Evolutionary conservation across 1,139 yeast genomes (phyloP).

Genomic region (Zygosaccharomyces sapae): DNA sequence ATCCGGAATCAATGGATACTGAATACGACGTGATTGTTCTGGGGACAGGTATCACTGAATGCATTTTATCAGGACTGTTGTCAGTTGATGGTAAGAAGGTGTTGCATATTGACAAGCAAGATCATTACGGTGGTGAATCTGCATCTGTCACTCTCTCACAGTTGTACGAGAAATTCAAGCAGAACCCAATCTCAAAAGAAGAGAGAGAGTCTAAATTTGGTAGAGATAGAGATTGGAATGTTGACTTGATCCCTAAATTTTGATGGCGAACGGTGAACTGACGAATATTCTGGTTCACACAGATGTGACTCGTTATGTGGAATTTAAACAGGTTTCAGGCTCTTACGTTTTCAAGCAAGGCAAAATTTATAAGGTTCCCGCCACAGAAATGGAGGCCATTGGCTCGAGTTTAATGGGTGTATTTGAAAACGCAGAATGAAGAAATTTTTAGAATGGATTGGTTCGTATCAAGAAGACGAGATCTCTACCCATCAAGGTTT

Average conservation of each 20-base stretch:
- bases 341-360: constrained; percentile 88
- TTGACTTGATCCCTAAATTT: constrained; percentile 94
- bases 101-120: constrained; percentile 92
- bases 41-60: constrained; percentile 90
- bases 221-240: constrained; percentile 96
- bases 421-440: constrained; percentile 93
- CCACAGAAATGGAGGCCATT: constrained; percentile 87
- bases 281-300: constrained; percentile 94
- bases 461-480: constrained; percentile 75
- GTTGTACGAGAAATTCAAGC: constrained; percentile 67
- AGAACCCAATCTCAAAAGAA: constrained; percentile 65
- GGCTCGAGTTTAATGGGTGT: constrained; percentile 91
- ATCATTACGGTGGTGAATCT: constrained; percentile 83
- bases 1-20: constrained; percentile 67
- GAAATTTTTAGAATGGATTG: constrained; percentile 82
- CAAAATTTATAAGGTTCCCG: constrained; percentile 89
- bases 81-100: constrained; percentile 98
- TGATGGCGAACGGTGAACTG: constrained; percentile 97
- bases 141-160: constrained; percentile 51
- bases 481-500: constrained; percentile 79
- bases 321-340: constrained; percentile 92
- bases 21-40: constrained; percentile 87
- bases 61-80: constrained; percentile 87
- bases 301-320: constrained; percentile 91
- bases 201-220: constrained; percentile 51